Evolutionary conservation across 495 filamentous ascomycete genomes (phyloP), one percentile per base, ranked within the genome.

Genomic region (Rusavskia elegans): DNA sequence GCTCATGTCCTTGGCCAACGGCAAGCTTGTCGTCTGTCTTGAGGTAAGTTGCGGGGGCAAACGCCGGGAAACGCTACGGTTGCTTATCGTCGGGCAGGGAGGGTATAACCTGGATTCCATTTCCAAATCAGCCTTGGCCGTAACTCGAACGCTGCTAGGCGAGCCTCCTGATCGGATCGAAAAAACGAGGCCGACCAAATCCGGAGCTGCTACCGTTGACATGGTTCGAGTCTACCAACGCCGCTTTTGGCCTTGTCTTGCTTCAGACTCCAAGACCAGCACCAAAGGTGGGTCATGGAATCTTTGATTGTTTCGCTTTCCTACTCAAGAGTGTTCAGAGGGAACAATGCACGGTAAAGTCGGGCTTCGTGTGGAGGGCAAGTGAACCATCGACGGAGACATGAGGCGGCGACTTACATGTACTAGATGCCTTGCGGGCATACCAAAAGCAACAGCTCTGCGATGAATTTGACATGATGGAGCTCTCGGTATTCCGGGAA

Each of bases 61-160:
- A n/a, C 32, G 8, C 52, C 16, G 19, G n/a, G n/a, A 23, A 20
- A 40, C 3, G n/a, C 14, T 11, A 11, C 3, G 7, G n/a, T 42
- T 39, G n/a, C 53, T 58, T 40, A 57, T 41, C 14, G 14, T 16
- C 29, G 35, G 19, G 9, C 27, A 86, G 74, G 92, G 92, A 48
- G 92, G 92, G 19, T 99, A 99, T 63, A 95, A 99, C 59, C 79
- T 97, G 42, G 71, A 77, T 10, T 90, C 93, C 1, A 96, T 99
- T 50, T 89, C 89, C 0, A 79, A 84, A 52, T 96, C 90, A 20
- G 92, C 92, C 13, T 68, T 96, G 2, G 87, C 89, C 2, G 93
- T 99, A 4, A 89, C 87, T 0, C 81, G 82, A 55, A 95, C 89
- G 13, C 71, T 99, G 10, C 95, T 97, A 84, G 89, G 93, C 19